Evolutionary conservation across 169 alveolate genomes (phyloP).

Genomic region (Neospora caninum): DNA sequence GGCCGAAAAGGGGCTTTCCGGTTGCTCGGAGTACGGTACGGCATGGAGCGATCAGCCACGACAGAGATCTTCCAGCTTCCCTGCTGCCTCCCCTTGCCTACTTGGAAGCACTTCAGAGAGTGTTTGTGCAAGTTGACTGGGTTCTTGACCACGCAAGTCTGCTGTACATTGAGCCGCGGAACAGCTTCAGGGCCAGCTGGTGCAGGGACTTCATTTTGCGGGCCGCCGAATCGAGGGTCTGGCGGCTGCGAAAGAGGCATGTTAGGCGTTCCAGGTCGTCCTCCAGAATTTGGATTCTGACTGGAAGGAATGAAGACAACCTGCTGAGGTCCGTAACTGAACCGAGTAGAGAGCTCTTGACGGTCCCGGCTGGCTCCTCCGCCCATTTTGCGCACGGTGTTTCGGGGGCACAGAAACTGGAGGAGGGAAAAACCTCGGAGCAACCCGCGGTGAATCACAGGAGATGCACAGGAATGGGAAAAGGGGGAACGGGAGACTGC

Average conservation of each 20-base stretch:
- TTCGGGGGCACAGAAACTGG: not conserved
- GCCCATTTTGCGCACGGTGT: not conserved
- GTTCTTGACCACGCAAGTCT: constrained; percentile 63
- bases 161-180: constrained; percentile 53
- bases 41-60: too few species aligned
- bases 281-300: not conserved
- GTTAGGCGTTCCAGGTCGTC: not conserved
- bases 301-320: not conserved
- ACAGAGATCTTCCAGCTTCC: not conserved
- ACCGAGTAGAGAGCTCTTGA: not conserved
- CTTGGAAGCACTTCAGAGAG: constrained; percentile 33
- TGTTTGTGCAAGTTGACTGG: constrained; percentile 59
- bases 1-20: too few species aligned
- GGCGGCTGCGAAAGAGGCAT: constrained; percentile 14
- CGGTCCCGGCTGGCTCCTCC: constrained; percentile 19
- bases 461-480: too few species aligned
- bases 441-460: not conserved
- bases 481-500: not conserved
- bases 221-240: not conserved
- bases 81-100: not conserved
- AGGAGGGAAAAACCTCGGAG: not conserved
- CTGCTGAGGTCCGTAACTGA: constrained; percentile 20
- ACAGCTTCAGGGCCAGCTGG: not conserved
- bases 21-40: too few species aligned
- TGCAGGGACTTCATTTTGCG: not conserved